phyloP scores from a whole-genome alignment of 169 alveolate species.

The Plasmodium fragile region DNA sequence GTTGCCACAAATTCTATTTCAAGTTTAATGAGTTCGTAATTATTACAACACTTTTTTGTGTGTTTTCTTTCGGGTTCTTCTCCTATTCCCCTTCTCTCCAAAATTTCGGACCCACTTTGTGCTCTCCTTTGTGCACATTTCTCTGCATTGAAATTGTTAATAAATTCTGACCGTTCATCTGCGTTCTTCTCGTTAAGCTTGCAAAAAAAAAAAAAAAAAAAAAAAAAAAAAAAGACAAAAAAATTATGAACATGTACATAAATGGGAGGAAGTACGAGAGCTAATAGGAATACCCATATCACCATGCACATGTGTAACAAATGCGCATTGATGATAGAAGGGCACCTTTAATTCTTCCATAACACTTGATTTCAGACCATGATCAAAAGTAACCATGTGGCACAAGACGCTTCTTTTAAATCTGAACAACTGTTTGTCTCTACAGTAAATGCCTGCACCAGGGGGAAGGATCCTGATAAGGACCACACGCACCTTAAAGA shows the following conservation, averaged over 20 bases:
- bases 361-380: constrained; percentile 58
- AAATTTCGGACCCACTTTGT: constrained; percentile 3
- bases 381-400: constrained; percentile 69
- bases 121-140: constrained; percentile 4
- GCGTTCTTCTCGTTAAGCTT: constrained; percentile 41
- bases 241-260: neutral
- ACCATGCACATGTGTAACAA: neutral
- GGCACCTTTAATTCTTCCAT: constrained; percentile 58
- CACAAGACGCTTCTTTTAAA: constrained; percentile 56
- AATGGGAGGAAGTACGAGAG: neutral
- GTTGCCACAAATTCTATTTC: constrained; percentile 72
- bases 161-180: constrained; percentile 48
- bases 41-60: constrained; percentile 15
- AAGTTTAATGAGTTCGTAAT: constrained; percentile 56
- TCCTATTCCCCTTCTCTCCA: neutral
- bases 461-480: neutral
- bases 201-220: constrained; percentile 2
- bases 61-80: constrained; percentile 15
- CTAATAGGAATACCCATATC: neutral
- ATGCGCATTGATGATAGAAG: neutral
- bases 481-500: neutral
- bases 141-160: constrained; percentile 43
- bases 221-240: neutral
- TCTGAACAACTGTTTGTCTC: constrained; percentile 61
- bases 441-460: constrained; percentile 58